phyloP scores from a whole-genome alignment of 306 rosid genomes.

The Trifolium pratense region DNA sequence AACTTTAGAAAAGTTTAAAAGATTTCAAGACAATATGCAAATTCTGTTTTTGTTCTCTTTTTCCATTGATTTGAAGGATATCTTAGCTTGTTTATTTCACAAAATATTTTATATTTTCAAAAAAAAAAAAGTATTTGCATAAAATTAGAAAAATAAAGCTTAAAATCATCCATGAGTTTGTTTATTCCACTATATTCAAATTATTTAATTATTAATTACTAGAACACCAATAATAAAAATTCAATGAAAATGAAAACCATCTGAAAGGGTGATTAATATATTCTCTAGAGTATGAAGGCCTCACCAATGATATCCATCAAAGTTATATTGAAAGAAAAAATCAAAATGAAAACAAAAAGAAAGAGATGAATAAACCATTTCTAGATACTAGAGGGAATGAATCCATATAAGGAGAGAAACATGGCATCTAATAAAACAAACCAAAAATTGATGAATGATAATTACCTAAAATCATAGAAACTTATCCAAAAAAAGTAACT shows the following conservation, averaged over 20 bases:
- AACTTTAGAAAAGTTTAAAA: slow-evolving; percentile 34
- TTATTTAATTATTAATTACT: slow-evolving; percentile 18
- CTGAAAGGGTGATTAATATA: slow-evolving; percentile 10
- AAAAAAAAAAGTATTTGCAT: neutral
- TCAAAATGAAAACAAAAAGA: neutral
- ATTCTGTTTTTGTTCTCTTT: slow-evolving; percentile 17
- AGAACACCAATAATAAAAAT: neutral
- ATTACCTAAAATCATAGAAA: slow-evolving; percentile 3
- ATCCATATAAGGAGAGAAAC: slow-evolving; percentile 10
- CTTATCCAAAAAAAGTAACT: slow-evolving; percentile 7
- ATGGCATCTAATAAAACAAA: neutral
- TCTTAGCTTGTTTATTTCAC: neutral
- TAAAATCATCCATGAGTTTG: slow-evolving; percentile 10
- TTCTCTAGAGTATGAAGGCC: neutral
- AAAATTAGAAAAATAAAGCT: neutral
- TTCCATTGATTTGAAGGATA: slow-evolving; percentile 33
- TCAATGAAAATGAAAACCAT: neutral
- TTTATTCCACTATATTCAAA: slow-evolving; percentile 5
- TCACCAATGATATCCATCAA: slow-evolving; percentile 17
- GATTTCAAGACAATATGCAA: slow-evolving; percentile 35
- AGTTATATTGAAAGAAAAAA: neutral
- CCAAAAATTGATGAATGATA: slow-evolving; percentile 4
- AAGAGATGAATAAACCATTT: neutral
- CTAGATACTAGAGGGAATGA: neutral
- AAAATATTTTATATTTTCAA: neutral